phyloP scores from a whole-genome alignment of 352 stramenopile genomes.

The Aphanomyces cochlioides region DNA sequence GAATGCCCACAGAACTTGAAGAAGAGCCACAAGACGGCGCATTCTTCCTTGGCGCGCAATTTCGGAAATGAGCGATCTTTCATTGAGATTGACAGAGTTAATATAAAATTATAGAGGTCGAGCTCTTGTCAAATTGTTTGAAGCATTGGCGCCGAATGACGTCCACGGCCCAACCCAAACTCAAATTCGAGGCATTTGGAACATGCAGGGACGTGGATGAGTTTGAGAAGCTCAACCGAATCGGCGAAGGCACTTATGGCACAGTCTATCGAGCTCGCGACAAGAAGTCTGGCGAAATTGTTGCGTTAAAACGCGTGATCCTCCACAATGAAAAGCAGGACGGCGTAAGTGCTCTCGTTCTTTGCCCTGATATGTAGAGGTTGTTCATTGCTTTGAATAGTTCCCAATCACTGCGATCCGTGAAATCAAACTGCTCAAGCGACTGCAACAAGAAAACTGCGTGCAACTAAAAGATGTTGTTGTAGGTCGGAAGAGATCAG shows the following conservation, averaged over 20 bases:
- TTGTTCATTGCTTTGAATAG: slow-evolving; percentile 26
- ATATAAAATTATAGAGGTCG: too few relatives aligned
- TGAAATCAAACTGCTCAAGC: slow-evolving; percentile 72
- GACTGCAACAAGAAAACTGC: slow-evolving; percentile 64
- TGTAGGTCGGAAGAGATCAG: slow-evolving; percentile 62
- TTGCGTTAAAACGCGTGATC: slow-evolving; percentile 90
- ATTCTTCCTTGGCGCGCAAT: too few relatives aligned
- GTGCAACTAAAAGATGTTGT: slow-evolving; percentile 68
- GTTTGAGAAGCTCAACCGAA: slow-evolving; percentile 75
- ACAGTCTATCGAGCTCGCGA: slow-evolving; percentile 87
- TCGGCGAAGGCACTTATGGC: slow-evolving; percentile 81
- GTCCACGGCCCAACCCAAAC: too few relatives aligned
- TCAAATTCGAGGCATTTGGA: slow-evolving; percentile 46
- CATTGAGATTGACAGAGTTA: too few relatives aligned
- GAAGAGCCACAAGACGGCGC: too few relatives aligned
- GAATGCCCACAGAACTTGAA: too few relatives aligned
- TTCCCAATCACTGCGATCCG: slow-evolving; percentile 76
- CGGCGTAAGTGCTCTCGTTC: slow-evolving; percentile 50
- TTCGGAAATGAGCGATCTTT: too few relatives aligned
- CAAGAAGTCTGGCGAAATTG: slow-evolving; percentile 52
- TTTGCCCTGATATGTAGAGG: background rate
- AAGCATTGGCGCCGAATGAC: too few relatives aligned
- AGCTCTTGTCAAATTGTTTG: too few relatives aligned
- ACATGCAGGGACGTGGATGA: slow-evolving; percentile 54
- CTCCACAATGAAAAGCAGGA: slow-evolving; percentile 88